Base-by-base conservation (phyloP, 345 rosid species). In the Euphorbia peplus region DNA sequence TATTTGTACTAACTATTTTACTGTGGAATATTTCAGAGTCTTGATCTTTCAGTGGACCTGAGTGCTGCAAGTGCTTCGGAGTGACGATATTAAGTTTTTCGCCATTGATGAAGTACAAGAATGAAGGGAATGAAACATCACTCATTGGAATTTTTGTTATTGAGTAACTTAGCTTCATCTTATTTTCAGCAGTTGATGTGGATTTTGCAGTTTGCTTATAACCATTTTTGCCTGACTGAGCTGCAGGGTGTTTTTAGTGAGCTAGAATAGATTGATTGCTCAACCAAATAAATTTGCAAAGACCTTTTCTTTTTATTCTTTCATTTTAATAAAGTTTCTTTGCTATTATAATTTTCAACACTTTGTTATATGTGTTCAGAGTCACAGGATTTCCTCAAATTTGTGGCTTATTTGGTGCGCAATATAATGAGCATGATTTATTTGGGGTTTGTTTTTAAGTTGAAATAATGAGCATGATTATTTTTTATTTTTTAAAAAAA, bases 31-130 rank as follows among this genome's bases (percentile, higher is more conserved):
- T 7, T 70, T 46, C 82, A 92, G 92, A 77, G 73, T 65, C 86
- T 88, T 60, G 92, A 88, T 81, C 84, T 89, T 56, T 83, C 96
- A 7, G 89, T 89, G 76, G 93, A 92, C 78, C 80, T 89, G 74
- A 89, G 85, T 79, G 93, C 90, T 77, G 96, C 92, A 62, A 92
- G 88, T 77, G 98, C 86, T 35, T 70, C 88, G 25, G 85, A 76
- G 6, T 67, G 68, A 64, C 62, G 66, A 67, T 54, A 53, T 5
- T 44, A 30, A 30, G 6, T 22, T 21, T 39, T 39, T 22, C n/a
- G 8, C 32, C 32, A 19, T 30, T 47, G 60, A 32, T 37, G 6
- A 54, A 53, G 26, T 46, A 37, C 13, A 21, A 42, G 61, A 44
- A 39, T 37, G 32, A 11, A 57, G 12, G 42, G 21, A n/a, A n/a